These are phyloP conservation scores for Neoboletus subvelutipes DNA, from an alignment of 768 basidiomycete species.

Conservation along the genomic window DNA sequence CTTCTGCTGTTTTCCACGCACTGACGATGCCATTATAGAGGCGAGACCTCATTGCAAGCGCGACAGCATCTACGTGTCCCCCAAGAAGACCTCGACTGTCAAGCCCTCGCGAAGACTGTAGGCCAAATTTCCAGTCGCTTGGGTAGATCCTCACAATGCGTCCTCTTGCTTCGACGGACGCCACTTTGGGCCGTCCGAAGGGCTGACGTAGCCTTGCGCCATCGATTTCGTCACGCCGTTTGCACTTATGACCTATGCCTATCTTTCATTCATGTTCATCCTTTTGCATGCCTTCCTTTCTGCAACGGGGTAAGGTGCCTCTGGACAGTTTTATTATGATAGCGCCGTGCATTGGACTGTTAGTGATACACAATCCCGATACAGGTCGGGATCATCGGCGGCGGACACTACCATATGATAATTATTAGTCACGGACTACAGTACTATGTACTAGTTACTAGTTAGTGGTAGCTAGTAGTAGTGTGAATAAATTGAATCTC, in stretches of 20 bases:
- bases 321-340: slow-evolving; percentile 1
- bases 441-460: not conserved
- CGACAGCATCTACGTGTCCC: slow-evolving; percentile 10
- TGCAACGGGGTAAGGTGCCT: not conserved
- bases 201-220: not conserved
- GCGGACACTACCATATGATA: not conserved
- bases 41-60: not conserved
- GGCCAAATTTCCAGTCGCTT: not conserved
- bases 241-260: not conserved
- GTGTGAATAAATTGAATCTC: slow-evolving; percentile 11
- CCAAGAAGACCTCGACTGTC: not conserved
- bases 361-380: not conserved
- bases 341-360: not conserved
- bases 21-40: slow-evolving; percentile 9
- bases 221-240: not conserved
- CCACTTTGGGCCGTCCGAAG: not conserved
- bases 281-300: not conserved
- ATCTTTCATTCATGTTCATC: not conserved
- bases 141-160: not conserved
- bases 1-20: not conserved
- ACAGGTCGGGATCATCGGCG: not conserved
- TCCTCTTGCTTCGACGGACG: not conserved
- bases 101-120: slow-evolving; percentile 25
- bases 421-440: not conserved
- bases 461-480: not conserved